phyloP scores from a whole-genome alignment of 1,284 basidiomycete genomes.

The Marasmius oreades region DNA sequence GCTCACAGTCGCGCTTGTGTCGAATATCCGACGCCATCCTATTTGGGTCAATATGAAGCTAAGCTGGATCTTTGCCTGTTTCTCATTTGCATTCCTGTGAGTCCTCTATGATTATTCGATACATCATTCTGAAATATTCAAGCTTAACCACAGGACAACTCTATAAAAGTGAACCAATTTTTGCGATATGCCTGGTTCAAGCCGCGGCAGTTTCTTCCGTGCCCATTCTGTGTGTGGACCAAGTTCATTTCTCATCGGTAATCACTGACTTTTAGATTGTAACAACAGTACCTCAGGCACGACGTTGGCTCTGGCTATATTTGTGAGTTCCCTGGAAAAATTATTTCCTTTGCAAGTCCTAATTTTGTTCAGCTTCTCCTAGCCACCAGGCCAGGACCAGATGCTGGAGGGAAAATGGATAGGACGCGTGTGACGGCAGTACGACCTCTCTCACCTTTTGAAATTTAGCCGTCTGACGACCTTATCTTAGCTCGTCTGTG shows the following conservation, averaged over 20 bases:
- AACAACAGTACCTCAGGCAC: conserved; percentile 13
- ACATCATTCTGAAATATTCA: background rate
- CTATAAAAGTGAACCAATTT: conserved; percentile 8
- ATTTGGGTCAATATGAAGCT: conserved; percentile 17
- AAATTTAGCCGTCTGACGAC: background rate
- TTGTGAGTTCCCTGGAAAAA: conserved; percentile 7
- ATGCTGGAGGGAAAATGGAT: background rate
- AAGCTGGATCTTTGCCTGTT: conserved; percentile 16
- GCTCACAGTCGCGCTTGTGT: conserved; percentile 9
- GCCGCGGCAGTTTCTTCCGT: conserved; percentile 11
- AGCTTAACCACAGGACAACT: conserved; percentile 16
- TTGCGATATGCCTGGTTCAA: conserved; percentile 14
- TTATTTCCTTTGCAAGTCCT: background rate
- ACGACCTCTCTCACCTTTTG: background rate
- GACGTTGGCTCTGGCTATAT: conserved; percentile 13
- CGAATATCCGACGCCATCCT: conserved; percentile 10
- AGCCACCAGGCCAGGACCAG: background rate
- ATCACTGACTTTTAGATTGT: background rate
- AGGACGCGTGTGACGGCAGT: too few relatives aligned
- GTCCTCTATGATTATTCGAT: background rate
- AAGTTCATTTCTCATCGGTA: background rate
- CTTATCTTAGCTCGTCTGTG: conserved; percentile 2
- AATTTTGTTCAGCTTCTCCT: background rate
- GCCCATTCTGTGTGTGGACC: conserved; percentile 9
- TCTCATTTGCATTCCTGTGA: conserved; percentile 12